Base-by-base conservation (phyloP, 1,284 basidiomycete species). In the Apiotrichum domesticum region DNA sequence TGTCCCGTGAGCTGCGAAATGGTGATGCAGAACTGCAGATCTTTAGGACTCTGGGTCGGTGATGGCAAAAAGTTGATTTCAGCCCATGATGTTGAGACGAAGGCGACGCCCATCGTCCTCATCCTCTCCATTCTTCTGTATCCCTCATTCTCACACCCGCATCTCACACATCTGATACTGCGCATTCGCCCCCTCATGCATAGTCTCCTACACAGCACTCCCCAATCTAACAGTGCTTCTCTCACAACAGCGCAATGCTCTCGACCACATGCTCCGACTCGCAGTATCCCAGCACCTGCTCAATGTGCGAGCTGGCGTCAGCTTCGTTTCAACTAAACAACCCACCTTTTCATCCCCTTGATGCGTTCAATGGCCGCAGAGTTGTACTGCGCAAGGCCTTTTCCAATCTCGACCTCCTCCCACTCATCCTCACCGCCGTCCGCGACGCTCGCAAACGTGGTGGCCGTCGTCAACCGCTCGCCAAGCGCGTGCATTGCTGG, bases 251-350 rank as follows among this genome's bases (percentile, higher is more conserved):
- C 11, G 68, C 71, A 65, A 95, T 86, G 66, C 90, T 89, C 68
- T 98, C 95, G 4, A 96, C 94, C 40, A 98, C 90, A 77, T 98
- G 92, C 70, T 97, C 93, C 39, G 90, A 90, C 71, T 98, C 95
- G 15, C 88, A 89, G 74, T 97, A 97, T 0, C 92, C 95, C 42
- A 98, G 77, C 8, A 92, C 71, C 61, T 86, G 83, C 13, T 86
- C 79, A 45, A 98, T 87, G 58, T 89, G 83, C 0, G 90, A 86
- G 66, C 94, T 95, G 69, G 5, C 35, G 58, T 56, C 47, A 63
- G 59, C 47, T 46, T 46, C 33, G 6, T 21, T 21, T 21, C 21
- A 21, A 21, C 21, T 21, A 21, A 21, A 46, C 13, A 39, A 76
- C 82, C 46, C 65, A 90, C 91, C 90, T 95, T 73, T 92, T 90